phyloP scores from a whole-genome alignment of 768 basidiomycete genomes.

The Clitopilus hobsonii region DNA sequence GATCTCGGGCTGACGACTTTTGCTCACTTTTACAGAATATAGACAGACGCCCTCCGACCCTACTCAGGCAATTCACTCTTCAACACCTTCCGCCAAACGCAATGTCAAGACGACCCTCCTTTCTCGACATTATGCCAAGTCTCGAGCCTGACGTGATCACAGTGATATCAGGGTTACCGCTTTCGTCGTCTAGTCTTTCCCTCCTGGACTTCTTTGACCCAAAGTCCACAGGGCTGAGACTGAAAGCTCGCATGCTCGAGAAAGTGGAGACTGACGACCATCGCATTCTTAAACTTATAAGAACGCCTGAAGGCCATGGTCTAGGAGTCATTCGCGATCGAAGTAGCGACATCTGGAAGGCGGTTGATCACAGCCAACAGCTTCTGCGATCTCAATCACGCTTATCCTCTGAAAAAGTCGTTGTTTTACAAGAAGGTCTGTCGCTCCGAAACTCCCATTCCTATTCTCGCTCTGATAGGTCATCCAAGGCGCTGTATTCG shows the following conservation, averaged over 20 bases:
- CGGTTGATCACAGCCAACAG: conserved; percentile 40
- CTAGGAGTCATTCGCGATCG: conserved; percentile 63
- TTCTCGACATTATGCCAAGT: conserved; percentile 51
- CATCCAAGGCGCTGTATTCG: conserved; percentile 42
- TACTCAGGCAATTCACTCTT: conserved; percentile 70
- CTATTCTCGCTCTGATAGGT: conserved; percentile 10
- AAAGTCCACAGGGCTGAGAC: conserved; percentile 44
- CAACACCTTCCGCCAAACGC: conserved; percentile 54
- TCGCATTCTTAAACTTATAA: conserved; percentile 56
- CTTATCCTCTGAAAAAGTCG: conserved; percentile 56
- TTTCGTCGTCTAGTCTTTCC: conserved; percentile 56
- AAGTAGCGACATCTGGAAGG: conserved; percentile 61
- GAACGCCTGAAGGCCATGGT: conserved; percentile 77
- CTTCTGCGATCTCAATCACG: conserved; percentile 48
- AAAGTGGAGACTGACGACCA: conserved; percentile 42
- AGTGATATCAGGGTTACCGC: conserved; percentile 63
- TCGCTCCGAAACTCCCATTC: conserved; percentile 1
- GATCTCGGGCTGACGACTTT: neutral
- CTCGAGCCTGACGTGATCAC: conserved; percentile 39
- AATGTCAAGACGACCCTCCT: conserved; percentile 41
- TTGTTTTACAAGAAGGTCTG: conserved; percentile 65
- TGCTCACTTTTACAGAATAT: conserved; percentile 57
- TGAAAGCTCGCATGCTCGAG: conserved; percentile 35
- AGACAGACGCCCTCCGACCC: conserved; percentile 81
- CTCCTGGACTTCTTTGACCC: conserved; percentile 61